Evolutionary conservation across 352 stramenopile genomes (phyloP), one percentile per base, ranked within the genome.

Genomic region (Globisporangium ultimum): DNA sequence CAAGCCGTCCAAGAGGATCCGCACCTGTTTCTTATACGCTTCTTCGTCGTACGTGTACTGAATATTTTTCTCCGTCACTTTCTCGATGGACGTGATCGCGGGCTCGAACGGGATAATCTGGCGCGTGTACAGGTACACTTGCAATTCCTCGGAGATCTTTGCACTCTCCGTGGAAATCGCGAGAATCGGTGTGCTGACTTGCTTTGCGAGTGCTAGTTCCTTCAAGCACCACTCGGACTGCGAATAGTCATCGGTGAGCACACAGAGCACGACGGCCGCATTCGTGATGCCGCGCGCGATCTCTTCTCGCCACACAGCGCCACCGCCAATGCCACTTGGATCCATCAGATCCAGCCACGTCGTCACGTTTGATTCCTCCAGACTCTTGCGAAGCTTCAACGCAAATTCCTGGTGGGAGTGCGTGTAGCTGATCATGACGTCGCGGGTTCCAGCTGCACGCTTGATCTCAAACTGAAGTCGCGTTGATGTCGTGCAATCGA

Each of bases 51-150:
- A 93, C 40, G 60, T 55, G 56, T 93, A 93, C 47, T 57, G 50
- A 12, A 84, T 64, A 6, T 78, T 63, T 71, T 69, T 68, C 63
- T 67, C 66, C 38, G 65, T 77, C 0, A 76, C 55, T 2, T 76
- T 65, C 22, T 90, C 61, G 18, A 89, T 57, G 2, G 58, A 68
- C 24, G 71, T 73, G 56, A 93, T 91, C 6, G 81, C 79, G 5
- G 63, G 64, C 49, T 93, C 81, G 55, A 93, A 93, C 9, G 84
- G 84, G 13, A 93, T 77, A 45, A 91, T 87, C 60, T 93, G 84
- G 5, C 84, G 68, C 9, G 84, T 91, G 64, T 93, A 93, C 62
- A 93, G 58, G 51, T 93, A 93, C 41, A 93, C 84, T 46, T 93
- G 84, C 11, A 93, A 60, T n/a, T 93, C 84, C 64, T 93, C 84